A percentile compares a stretch with the other conserved stretches of the same genome.
Conservation (phyloP, 352 stramenopile species). For the Phytophthora multivora region DNA sequence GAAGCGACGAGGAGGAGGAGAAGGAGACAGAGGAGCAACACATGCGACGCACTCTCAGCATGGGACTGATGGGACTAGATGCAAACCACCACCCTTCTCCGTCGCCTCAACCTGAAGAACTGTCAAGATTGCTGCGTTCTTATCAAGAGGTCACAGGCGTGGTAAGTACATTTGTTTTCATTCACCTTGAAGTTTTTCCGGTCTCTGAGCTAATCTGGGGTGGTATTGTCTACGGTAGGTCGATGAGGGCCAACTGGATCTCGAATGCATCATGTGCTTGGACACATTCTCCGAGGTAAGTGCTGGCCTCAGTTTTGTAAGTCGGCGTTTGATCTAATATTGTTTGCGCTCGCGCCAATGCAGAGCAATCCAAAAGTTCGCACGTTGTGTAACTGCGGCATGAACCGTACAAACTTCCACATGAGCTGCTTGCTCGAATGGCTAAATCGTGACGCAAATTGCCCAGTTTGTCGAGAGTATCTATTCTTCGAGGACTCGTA, state of each 20-base stretch:
- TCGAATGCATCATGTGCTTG: conserved; percentile 91
- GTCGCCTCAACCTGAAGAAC: conserved; percentile 30
- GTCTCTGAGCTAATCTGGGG: conserved; percentile 5
- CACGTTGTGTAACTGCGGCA: conserved; percentile 86
- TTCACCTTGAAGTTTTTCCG: background rate
- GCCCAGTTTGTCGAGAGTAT: conserved; percentile 84
- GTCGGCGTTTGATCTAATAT: background rate
- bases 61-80: conserved; percentile 29
- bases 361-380: conserved; percentile 82
- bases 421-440: conserved; percentile 89
- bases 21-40: conserved; percentile 26
- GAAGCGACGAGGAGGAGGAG: conserved; percentile 21
- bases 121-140: conserved; percentile 51
- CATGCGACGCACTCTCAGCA: conserved; percentile 28
- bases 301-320: background rate
- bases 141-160: conserved; percentile 74
- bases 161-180: conserved; percentile 24
- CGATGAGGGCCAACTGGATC: conserved; percentile 62
- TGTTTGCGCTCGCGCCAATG: background rate
- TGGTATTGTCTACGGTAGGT: conserved; percentile 34
- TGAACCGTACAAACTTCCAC: conserved; percentile 92
- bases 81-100: conserved; percentile 39
- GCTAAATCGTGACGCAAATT: conserved; percentile 85
- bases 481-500: conserved; percentile 88
- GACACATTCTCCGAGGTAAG: conserved; percentile 65